Evolutionary conservation across 2,329 filamentous ascomycete species (phyloP).

Genomic region (Thermothelomyces thermophilus): DNA sequence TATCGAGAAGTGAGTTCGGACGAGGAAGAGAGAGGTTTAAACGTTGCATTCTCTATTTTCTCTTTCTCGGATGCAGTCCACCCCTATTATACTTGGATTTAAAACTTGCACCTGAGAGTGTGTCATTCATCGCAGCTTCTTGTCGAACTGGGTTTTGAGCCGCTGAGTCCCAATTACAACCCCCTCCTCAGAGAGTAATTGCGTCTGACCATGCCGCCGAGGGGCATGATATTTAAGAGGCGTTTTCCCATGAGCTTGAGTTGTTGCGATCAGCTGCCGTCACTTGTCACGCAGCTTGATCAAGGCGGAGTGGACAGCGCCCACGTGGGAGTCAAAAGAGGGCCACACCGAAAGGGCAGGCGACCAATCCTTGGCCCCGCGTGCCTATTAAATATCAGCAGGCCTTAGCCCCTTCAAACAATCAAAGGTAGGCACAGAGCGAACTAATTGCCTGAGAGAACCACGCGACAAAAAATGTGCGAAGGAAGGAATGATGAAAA

Average conservation of each 20-base stretch:
- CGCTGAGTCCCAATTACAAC: background rate
- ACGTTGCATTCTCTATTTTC: no score
- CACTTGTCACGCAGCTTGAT: background rate
- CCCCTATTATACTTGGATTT: no score
- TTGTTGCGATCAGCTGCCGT: background rate
- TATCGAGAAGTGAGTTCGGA: no score
- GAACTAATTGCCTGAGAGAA: no score
- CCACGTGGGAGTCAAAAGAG: background rate
- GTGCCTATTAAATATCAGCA: constrained; percentile 1
- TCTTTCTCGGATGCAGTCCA: no score
- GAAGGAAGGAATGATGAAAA: no score
- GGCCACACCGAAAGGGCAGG: background rate
- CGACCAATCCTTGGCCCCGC: constrained; percentile 8
- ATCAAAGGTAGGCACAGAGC: no score
- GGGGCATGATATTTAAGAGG: background rate
- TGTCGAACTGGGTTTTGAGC: background rate
- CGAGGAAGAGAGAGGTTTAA: no score
- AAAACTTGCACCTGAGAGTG: no score
- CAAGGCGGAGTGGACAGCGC: background rate
- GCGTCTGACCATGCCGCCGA: background rate
- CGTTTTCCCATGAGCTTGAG: background rate
- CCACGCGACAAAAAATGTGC: no score
- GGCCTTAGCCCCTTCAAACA: no score
- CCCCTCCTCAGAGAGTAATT: background rate
- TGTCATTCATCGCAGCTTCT: background rate